Base-by-base conservation (phyloP, 2,329 filamentous ascomycete genomes). In the Xylaria sp. region DNA sequence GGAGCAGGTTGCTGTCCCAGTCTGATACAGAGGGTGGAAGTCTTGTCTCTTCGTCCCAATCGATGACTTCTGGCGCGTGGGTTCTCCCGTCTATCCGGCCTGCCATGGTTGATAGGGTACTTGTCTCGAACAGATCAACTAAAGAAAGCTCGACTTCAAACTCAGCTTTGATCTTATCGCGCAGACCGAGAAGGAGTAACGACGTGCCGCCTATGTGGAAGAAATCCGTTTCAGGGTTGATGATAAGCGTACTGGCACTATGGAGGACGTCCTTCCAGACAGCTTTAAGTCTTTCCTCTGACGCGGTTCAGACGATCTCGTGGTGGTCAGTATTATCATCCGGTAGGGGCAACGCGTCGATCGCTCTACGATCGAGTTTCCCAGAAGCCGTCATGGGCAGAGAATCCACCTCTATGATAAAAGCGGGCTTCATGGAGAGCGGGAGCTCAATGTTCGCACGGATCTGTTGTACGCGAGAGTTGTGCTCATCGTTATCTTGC, bases 181-280 rank as follows among this genome's bases (percentile, higher is more conserved):
- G 48, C 8, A 62, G 15, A 20, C 18, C 25, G 6, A 62, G 33
- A 20, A 62, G 23, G 6, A 31, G 20, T 4, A 62, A 13, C 2
- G 60, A 62, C 6, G 48, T 55, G 36, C 60, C 60, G 23, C 60
- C 49, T 8, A 55, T 33, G 20, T 62, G 49, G 36, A 62, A 62
- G 25, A 62, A 62, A 36, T 62, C 60, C 6, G 60, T 46, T 31
- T 31, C 31, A 8, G 60, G 51, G 4, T 25, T 15, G 18, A 62
- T 46, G 39, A 9, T 57, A 18, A 43, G 20, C 31, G 31, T 55
- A 13, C 23, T 25, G 20, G 18, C 18, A 23, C 36, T 13, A 12
- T 25, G n/a, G 36, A 58, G 55, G 23, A 58, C 36, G 12, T 54
- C 13, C 4, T 54, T 28, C 51, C 51, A 54, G 12, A 54, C 7